These are phyloP conservation scores for Conoideocrella luteorostrata DNA, from an alignment of 2,329 filamentous ascomycete genomes.

Conservation along the genomic window DNA sequence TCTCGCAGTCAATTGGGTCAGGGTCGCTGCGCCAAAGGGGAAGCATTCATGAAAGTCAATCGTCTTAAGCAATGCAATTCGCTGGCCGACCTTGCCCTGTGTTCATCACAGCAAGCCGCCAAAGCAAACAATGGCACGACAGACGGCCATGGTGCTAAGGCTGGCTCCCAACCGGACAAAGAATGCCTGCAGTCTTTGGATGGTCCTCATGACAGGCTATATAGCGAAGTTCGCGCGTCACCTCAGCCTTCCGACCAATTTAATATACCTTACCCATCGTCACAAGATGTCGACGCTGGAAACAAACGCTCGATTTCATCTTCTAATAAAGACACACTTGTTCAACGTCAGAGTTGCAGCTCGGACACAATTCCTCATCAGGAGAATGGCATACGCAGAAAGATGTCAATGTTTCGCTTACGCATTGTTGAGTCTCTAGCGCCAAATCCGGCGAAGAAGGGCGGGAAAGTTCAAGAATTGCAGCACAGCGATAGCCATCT, in stretches of 20 bases:
- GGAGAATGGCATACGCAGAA: constrained; percentile 18
- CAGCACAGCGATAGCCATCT: constrained; percentile 6
- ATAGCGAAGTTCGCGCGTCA: constrained; percentile 11
- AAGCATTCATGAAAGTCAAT: constrained; percentile 14
- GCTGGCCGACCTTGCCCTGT: constrained; percentile 22
- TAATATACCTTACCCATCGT: constrained; percentile 26
- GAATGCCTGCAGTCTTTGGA: constrained; percentile 4
- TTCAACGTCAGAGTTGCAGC: constrained; percentile 11
- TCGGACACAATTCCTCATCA: constrained; percentile 2
- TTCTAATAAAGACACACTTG: constrained; percentile 8
- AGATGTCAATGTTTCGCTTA: constrained; percentile 24
- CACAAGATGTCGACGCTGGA: constrained; percentile 11
- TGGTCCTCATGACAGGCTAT: constrained; percentile 7
- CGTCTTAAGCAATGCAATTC: constrained; percentile 27
- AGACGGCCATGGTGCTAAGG: not conserved
- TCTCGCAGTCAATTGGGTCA: constrained; percentile 23
- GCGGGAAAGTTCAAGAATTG: constrained; percentile 6
- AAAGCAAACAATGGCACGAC: too few species aligned
- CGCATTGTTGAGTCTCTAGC: constrained; percentile 14
- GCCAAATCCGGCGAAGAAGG: constrained; percentile 10
- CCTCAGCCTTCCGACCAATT: constrained; percentile 26
- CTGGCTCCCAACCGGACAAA: not conserved
- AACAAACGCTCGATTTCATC: constrained; percentile 9
- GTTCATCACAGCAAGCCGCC: constrained; percentile 9
- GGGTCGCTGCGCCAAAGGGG: constrained; percentile 9